These are phyloP conservation scores for Cytidiella melzeri DNA, from an alignment of 768 basidiomycete genomes.

Conservation along the genomic window DNA sequence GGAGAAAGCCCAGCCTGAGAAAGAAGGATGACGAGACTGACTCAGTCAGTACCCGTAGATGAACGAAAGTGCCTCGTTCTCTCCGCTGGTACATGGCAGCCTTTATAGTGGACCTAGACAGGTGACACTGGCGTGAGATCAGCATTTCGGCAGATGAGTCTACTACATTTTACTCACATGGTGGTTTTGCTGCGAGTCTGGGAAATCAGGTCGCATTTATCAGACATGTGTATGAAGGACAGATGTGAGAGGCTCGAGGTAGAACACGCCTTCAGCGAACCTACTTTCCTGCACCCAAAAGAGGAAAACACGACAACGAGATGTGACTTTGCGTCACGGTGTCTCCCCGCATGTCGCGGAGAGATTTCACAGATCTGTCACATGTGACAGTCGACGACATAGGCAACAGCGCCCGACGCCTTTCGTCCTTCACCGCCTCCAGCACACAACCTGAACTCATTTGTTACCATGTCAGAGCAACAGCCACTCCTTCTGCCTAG, in stretches of 20 bases:
- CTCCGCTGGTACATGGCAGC: neutral
- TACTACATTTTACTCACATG: too few relatives aligned
- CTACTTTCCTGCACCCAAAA: neutral
- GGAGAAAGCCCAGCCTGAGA: slow-evolving; percentile 15
- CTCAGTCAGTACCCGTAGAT: slow-evolving; percentile 22
- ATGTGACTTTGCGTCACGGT: neutral
- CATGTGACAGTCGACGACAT: neutral
- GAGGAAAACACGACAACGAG: neutral
- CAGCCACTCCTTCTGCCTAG: slow-evolving; percentile 38
- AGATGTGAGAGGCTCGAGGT: too few relatives aligned
- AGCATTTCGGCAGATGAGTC: too few relatives aligned
- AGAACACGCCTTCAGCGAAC: neutral
- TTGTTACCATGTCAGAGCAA: slow-evolving; percentile 34
- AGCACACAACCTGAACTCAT: neutral
- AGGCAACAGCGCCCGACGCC: neutral
- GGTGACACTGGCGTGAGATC: neutral
- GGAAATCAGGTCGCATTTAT: too few relatives aligned
- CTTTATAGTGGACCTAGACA: neutral
- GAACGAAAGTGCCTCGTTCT: slow-evolving; percentile 13
- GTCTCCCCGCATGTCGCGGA: neutral
- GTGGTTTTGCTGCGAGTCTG: too few relatives aligned
- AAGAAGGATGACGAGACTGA: slow-evolving; percentile 19
- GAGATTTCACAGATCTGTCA: neutral
- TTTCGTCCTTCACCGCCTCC: neutral
- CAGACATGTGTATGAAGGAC: too few relatives aligned